These are phyloP conservation scores for Poa pratensis DNA, from an alignment of 176 grass and related monocot genomes.

Conservation along the genomic window DNA sequence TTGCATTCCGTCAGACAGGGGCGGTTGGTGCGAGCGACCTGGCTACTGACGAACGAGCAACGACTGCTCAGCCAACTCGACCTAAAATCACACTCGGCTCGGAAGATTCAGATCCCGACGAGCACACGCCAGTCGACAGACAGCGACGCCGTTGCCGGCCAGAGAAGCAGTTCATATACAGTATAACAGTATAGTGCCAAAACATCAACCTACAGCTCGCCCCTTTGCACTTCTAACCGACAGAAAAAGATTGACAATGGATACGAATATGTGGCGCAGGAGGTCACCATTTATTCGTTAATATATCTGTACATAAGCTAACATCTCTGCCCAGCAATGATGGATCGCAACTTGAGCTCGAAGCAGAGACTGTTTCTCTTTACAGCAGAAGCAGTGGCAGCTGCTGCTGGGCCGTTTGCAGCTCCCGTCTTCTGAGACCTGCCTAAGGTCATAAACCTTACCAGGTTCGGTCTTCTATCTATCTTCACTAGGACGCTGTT, in stretches of 20 bases:
- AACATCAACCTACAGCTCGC: too few species aligned
- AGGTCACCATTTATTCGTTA: neutral
- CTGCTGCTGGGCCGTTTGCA: neutral
- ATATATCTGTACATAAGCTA: conserved; percentile 31
- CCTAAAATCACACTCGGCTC: too few species aligned
- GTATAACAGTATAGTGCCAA: too few species aligned
- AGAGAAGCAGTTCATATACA: too few species aligned
- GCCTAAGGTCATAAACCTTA: neutral
- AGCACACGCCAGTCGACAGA: too few species aligned
- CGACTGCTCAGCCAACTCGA: too few species aligned
- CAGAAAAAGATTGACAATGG: neutral
- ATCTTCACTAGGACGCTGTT: conserved; percentile 32
- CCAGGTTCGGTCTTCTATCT: neutral
- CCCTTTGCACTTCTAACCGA: too few species aligned
- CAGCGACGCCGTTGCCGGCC: too few species aligned
- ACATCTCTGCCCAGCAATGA: conserved; percentile 19
- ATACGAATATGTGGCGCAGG: neutral
- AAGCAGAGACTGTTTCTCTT: conserved; percentile 1
- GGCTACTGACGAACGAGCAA: too few species aligned
- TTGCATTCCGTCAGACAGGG: too few species aligned
- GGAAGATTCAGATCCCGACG: too few species aligned
- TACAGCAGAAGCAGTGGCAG: neutral
- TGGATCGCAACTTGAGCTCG: neutral
- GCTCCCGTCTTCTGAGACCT: neutral
- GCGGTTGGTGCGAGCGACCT: too few species aligned